Conservation (phyloP, 225 moss, liverwort and hornwort species). For the Polytrichum commune region DNA sequence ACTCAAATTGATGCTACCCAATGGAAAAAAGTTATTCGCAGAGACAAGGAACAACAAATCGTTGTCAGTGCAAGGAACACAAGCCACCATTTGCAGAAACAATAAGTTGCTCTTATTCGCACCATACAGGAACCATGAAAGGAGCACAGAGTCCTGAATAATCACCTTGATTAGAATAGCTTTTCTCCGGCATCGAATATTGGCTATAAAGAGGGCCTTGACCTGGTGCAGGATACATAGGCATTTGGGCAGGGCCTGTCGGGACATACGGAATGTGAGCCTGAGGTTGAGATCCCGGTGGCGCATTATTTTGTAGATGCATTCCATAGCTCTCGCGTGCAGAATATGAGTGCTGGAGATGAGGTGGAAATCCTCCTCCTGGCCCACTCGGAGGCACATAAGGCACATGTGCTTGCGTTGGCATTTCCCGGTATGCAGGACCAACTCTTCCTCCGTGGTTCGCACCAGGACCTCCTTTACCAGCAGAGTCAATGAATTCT, state of each 20-base stretch:
- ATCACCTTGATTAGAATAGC: conserved; percentile 31
- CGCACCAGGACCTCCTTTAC: conserved; percentile 9
- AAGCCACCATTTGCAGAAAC: too few relatives aligned
- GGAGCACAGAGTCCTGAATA: too few relatives aligned
- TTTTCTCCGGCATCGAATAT: conserved; percentile 23
- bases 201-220: conserved; percentile 20
- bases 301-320: conserved; percentile 5
- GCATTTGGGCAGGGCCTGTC: conserved; percentile 15
- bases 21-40: too few relatives aligned
- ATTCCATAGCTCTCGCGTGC: conserved; percentile 5
- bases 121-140: too few relatives aligned
- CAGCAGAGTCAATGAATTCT: conserved; percentile 43
- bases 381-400: conserved; percentile 15
- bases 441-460: conserved; percentile 3
- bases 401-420: conserved; percentile 20
- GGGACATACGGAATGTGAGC: conserved; percentile 25
- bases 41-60: too few relatives aligned
- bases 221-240: conserved; percentile 8
- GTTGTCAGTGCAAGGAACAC: too few relatives aligned
- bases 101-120: too few relatives aligned
- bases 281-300: conserved; percentile 20
- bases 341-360: conserved; percentile 15
- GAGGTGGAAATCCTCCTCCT: conserved; percentile 1
- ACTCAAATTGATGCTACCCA: too few relatives aligned
- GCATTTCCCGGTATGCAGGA: conserved; percentile 1